phyloP scores from a whole-genome alignment of 2,329 filamentous ascomycete genomes.

The Cytospora schulzeri region DNA sequence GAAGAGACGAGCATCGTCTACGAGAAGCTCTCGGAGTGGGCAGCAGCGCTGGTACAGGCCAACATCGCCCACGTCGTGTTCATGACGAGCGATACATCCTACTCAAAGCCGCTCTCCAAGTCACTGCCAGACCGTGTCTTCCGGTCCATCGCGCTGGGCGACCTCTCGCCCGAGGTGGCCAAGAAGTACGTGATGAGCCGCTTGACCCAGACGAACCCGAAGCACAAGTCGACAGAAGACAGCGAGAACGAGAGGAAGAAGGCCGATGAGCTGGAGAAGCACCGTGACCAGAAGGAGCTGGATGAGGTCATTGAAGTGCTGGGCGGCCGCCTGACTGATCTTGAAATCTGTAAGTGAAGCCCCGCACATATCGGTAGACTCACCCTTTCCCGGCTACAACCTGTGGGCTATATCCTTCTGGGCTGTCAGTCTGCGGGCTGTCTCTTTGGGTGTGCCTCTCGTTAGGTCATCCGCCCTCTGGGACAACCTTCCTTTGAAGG shows the following conservation, averaged over 20 bases:
- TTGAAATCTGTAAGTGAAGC: conserved; percentile 67
- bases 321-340: conserved; percentile 90
- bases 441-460: too few species aligned
- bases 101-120: conserved; percentile 83
- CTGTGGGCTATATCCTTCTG: background rate
- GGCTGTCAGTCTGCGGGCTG: too few species aligned
- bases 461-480: too few species aligned
- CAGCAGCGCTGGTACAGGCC: conserved; percentile 78
- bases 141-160: conserved; percentile 80
- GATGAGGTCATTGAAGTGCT: conserved; percentile 80
- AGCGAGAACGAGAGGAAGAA: conserved; percentile 33
- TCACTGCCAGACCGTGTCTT: conserved; percentile 91
- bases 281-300: conserved; percentile 65
- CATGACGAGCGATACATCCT: conserved; percentile 85
- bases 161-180: conserved; percentile 82
- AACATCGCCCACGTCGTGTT: conserved; percentile 95
- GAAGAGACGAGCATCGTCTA: conserved; percentile 68
- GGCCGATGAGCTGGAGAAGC: conserved; percentile 40
- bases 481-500: too few species aligned
- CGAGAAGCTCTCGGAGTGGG: conserved; percentile 86
- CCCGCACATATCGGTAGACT: background rate
- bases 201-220: conserved; percentile 56
- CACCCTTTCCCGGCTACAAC: background rate
- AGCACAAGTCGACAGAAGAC: conserved; percentile 32
- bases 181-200: conserved; percentile 89